Evolutionary conservation across 441 rosid species (phyloP).

Genomic region (Isatis lusitanica): DNA sequence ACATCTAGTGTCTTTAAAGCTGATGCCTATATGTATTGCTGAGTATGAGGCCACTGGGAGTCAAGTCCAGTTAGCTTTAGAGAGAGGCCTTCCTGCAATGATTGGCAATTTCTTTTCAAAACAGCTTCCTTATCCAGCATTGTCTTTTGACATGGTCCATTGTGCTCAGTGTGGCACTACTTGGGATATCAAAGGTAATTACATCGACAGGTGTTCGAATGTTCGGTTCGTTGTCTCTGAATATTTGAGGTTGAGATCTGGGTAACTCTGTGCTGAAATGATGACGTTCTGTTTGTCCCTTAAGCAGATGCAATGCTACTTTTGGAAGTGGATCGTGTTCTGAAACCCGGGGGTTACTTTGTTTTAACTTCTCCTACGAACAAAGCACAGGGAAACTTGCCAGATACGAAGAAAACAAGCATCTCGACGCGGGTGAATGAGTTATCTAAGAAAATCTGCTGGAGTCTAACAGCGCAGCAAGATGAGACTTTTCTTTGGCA

Average conservation of each 20-base stretch:
- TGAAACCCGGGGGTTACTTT: constrained; percentile 95
- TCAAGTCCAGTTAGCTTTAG: constrained; percentile 95
- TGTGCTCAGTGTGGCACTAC: constrained; percentile 89
- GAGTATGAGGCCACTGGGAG: constrained; percentile 93
- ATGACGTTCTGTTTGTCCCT: constrained; percentile 18
- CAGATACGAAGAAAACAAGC: constrained; percentile 51
- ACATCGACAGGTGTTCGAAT: background rate
- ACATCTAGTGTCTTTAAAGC: constrained; percentile 73
- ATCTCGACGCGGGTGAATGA: constrained; percentile 56
- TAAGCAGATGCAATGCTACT: constrained; percentile 82
- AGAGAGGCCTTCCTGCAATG: constrained; percentile 98
- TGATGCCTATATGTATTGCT: constrained; percentile 89
- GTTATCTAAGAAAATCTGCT: constrained; percentile 72
- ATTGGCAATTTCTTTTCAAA: constrained; percentile 79
- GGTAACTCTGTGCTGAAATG: background rate
- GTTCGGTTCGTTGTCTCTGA: background rate
- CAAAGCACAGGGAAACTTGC: constrained; percentile 55
- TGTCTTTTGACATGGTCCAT: constrained; percentile 95
- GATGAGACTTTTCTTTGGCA: constrained; percentile 97
- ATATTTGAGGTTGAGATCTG: background rate
- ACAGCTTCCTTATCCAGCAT: constrained; percentile 85
- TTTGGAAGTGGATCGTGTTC: constrained; percentile 84
- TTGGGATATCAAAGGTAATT: constrained; percentile 88
- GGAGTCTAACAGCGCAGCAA: constrained; percentile 91
- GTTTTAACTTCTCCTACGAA: constrained; percentile 77